These are phyloP conservation scores for Metarhizium rileyi DNA, from an alignment of 2,329 filamentous ascomycete genomes.

Conservation along the genomic window DNA sequence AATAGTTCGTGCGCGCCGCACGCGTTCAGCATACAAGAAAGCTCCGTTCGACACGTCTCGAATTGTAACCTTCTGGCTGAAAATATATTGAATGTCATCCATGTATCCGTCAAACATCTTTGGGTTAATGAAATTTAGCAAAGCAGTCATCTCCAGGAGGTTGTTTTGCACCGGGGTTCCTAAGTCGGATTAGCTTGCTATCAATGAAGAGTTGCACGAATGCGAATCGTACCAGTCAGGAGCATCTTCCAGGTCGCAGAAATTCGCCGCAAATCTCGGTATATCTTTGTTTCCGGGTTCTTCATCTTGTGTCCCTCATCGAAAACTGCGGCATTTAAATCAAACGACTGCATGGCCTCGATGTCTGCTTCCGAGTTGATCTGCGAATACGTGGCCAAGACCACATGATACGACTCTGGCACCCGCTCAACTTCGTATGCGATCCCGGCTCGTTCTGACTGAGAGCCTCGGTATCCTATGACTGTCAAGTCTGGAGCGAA, in stretches of 20 bases:
- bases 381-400: slow-evolving; percentile 53
- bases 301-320: slow-evolving; percentile 94
- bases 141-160: slow-evolving; percentile 77
- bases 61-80: slow-evolving; percentile 83
- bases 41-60: slow-evolving; percentile 71
- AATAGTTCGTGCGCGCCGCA: slow-evolving; percentile 79
- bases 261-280: slow-evolving; percentile 69
- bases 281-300: slow-evolving; percentile 74
- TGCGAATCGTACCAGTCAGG: slow-evolving; percentile 35
- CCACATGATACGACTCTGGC: slow-evolving; percentile 53
- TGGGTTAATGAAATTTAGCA: slow-evolving; percentile 92
- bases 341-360: slow-evolving; percentile 36
- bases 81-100: slow-evolving; percentile 75
- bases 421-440: slow-evolving; percentile 56
- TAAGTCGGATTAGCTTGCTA: slow-evolving; percentile 29
- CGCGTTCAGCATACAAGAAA: slow-evolving; percentile 77
- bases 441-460: slow-evolving; percentile 57
- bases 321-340: slow-evolving; percentile 57
- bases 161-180: slow-evolving; percentile 95
- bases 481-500: slow-evolving; percentile 75
- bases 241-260: slow-evolving; percentile 75
- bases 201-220: background rate
- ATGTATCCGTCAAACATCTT: slow-evolving; percentile 67
- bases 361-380: slow-evolving; percentile 42
- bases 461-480: slow-evolving; percentile 58